Conservation (phyloP, 345 rosid species). For the Mercurialis annua region DNA sequence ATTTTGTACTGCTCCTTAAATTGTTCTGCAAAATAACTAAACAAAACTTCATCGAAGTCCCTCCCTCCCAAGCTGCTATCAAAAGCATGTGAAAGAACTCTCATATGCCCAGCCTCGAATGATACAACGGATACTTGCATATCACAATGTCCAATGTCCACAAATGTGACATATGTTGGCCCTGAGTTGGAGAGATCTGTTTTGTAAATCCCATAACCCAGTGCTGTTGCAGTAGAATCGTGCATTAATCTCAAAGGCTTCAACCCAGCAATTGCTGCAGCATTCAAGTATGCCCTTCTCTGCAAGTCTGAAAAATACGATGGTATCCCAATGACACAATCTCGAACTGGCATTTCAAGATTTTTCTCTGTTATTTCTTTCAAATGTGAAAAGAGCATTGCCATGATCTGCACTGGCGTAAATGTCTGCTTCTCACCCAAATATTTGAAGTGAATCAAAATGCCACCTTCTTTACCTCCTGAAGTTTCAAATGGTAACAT, state of each 20-base stretch:
- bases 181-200: conserved; percentile 46
- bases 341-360: conserved; percentile 41
- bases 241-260: conserved; percentile 57
- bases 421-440: conserved; percentile 42
- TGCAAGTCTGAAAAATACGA: conserved; percentile 58
- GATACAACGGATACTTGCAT: conserved; percentile 53
- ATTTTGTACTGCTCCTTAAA: conserved; percentile 53
- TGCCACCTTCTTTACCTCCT: conserved; percentile 42
- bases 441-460: conserved; percentile 42
- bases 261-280: conserved; percentile 53
- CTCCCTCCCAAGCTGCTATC: conserved; percentile 59
- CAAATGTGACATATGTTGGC: conserved; percentile 42
- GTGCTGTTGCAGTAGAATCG: conserved; percentile 57
- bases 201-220: conserved; percentile 57
- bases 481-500: conserved; percentile 45
- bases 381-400: conserved; percentile 54
- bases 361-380: conserved; percentile 48
- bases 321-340: conserved; percentile 60
- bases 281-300: conserved; percentile 52
- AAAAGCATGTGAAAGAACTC: conserved; percentile 49
- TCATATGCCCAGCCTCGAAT: conserved; percentile 52
- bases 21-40: conserved; percentile 48
- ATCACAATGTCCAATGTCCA: conserved; percentile 61
- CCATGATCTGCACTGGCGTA: conserved; percentile 44
- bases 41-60: conserved; percentile 55